These are phyloP conservation scores for Mrakia frigida DNA, from an alignment of 768 basidiomycete genomes.

Conservation along the genomic window DNA sequence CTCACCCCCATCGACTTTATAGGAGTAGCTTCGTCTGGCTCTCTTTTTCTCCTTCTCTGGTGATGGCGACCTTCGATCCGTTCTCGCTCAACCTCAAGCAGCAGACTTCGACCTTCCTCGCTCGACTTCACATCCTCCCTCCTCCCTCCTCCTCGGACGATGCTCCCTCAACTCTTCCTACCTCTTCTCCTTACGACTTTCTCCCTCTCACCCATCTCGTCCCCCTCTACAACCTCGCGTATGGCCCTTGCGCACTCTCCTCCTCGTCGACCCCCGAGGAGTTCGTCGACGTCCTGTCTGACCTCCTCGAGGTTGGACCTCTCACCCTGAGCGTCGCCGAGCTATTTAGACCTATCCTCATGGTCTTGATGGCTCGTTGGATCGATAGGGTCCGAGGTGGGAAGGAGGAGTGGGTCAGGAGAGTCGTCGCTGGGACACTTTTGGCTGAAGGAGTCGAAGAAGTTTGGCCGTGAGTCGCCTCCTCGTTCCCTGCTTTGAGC, in stretches of 20 bases:
- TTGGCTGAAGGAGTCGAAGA: slow-evolving; percentile 41
- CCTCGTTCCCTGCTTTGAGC: not conserved
- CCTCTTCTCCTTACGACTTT: slow-evolving; percentile 21
- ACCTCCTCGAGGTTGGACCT: slow-evolving; percentile 57
- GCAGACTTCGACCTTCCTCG: slow-evolving; percentile 9
- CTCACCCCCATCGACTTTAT: not conserved
- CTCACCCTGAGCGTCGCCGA: slow-evolving; percentile 61
- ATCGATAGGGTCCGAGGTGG: slow-evolving; percentile 51
- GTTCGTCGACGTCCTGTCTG: slow-evolving; percentile 51
- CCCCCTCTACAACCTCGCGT: not conserved
- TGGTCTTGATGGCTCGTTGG: slow-evolving; percentile 80
- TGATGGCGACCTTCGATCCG: slow-evolving; percentile 18
- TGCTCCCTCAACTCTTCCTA: not conserved
- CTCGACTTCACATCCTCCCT: slow-evolving; percentile 11
- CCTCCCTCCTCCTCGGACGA: not conserved
- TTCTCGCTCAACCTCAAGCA: slow-evolving; percentile 26
- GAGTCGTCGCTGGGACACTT: slow-evolving; percentile 41
- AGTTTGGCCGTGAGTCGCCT: slow-evolving; percentile 42
- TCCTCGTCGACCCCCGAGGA: not conserved
- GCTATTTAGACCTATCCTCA: slow-evolving; percentile 67
- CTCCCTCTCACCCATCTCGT: slow-evolving; percentile 20
- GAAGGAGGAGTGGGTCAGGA: slow-evolving; percentile 43
- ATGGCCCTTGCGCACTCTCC: not conserved
- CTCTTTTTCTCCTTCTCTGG: not conserved
- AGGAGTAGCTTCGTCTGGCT: not conserved